Evolutionary conservation across 2,329 filamentous ascomycete genomes (phyloP), one percentile per base, ranked within the genome.

Genomic region (Alternaria rosae): DNA sequence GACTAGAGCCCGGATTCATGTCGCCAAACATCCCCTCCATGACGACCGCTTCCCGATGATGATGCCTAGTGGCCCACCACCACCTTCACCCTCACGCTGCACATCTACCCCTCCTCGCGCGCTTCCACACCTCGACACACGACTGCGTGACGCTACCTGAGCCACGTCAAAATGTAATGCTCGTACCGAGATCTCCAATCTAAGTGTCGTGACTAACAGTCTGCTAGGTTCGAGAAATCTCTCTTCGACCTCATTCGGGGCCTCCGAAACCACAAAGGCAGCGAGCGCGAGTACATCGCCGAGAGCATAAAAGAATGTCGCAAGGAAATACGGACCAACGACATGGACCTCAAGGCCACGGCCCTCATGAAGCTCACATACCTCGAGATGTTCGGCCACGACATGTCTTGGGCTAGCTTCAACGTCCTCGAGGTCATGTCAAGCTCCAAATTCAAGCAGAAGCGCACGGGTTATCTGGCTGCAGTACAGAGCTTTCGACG

Each of bases 391-490:
- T 94, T 98, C 71, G 95, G 95, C 13, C 92, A 98, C 78, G 95
- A 98, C 81, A 99, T 99, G 95, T 97, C 94, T 4, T 99, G 95
- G 95, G 95, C 95, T 5, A 94, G 94, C 12, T 99, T 99, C 82
- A 92, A 99, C 79, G 94, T 98, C 54, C 89, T 99, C 50, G 95
- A 99, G 82, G 95, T 99, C 82, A 99, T 99, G 95, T 97, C 94
- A 38, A 97, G 93, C 41, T 86, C 91, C 50, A 98, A 97, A 78
- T 97, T 97, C 79, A 87, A 93, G 70, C 94, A 97, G 81, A 99
- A 99, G 82, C 88, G 94, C 68, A 93, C 97, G 45, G 95, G 94
- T 60, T 99, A 99, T 79, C 85, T 99, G 20, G 94, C 92, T 13
- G 95, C 95, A 9, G 93, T 97, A 28, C 95, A 99, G 84, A 98